Percentiles rank a stretch among this genome's conserved stretches.
These are phyloP conservation scores for Candida fluviatilis DNA, from an alignment of 805 yeast species.

Conservation along the genomic window DNA sequence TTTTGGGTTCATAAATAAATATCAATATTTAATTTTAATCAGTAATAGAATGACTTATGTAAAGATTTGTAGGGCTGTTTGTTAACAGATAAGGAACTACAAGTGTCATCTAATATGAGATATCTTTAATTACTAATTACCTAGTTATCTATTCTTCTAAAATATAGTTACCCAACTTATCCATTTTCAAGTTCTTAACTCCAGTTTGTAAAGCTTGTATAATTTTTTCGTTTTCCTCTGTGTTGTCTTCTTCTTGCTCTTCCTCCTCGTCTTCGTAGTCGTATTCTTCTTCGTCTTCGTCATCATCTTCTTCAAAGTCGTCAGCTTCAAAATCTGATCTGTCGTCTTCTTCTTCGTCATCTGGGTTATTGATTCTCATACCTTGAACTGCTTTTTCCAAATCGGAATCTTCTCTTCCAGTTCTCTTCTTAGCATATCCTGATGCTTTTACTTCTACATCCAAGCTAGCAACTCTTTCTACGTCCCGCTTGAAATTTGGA, in stretches of 20 bases:
- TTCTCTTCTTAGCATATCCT: slow-evolving; percentile 53
- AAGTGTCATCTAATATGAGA: too few relatives aligned
- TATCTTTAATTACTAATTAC: too few relatives aligned
- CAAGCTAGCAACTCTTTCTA: slow-evolving; percentile 59
- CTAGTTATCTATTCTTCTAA: slow-evolving; percentile 46
- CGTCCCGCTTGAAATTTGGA: slow-evolving; percentile 78
- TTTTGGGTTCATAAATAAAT: slow-evolving; percentile 12
- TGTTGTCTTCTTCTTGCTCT: slow-evolving; percentile 24
- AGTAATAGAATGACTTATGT: background rate
- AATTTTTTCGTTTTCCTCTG: slow-evolving; percentile 50
- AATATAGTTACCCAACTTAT: slow-evolving; percentile 77
- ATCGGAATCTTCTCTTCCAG: slow-evolving; percentile 48
- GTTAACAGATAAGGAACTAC: slow-evolving; percentile 1
- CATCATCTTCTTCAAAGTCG: slow-evolving; percentile 32
- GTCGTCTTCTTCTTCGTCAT: slow-evolving; percentile 25
- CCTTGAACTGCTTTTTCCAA: slow-evolving; percentile 71
- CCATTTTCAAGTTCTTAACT: slow-evolving; percentile 66
- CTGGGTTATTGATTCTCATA: slow-evolving; percentile 48
- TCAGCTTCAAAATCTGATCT: slow-evolving; percentile 22
- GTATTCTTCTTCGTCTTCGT: slow-evolving; percentile 44
- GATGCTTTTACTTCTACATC: slow-evolving; percentile 92
- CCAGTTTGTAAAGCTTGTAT: slow-evolving; percentile 68
- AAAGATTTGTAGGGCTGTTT: slow-evolving; percentile 1
- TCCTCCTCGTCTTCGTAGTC: slow-evolving; percentile 30
- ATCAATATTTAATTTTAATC: slow-evolving; percentile 7